Evolutionary conservation across 805 yeast genomes (phyloP), one percentile per base, ranked within the genome.

Genomic region (Candida schatavii): DNA sequence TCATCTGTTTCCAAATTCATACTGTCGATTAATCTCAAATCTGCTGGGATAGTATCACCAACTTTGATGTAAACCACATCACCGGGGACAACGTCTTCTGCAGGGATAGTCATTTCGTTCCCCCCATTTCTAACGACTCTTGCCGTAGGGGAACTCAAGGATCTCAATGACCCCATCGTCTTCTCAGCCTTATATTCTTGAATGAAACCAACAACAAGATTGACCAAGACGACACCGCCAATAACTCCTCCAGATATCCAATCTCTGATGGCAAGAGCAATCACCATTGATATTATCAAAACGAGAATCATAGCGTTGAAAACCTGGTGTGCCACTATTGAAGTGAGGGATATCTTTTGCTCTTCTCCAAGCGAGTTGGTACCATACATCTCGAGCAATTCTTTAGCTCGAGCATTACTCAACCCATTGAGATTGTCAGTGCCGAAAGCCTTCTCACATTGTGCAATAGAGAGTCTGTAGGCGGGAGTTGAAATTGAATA

Each of bases 361-460:
- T 49, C 66, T 17, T 56, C 60, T 6, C 70, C 70, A 25, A 65
- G 51, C 26, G 43, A 52, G 44, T 64, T 65, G 13, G 51, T 46
- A 4, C 64, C 64, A 38, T 42, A 47, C n/a, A 32, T 43, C 14
- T 44, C 30, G 19, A 48, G 39, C 5, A 26, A 33, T 14, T 44
- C 35, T 14, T 44, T 33, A 11, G 55, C 61, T 41, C 52, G 48
- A 10, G 20, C 34, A 3, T 40, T 26, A 18, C 50, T 45, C 18
- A 81, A 68, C 3, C 93, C 93, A 39, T 67, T 63, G 3, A 62
- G 60, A n/a, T 59, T 47, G 49, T 72, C 63, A 2, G 86, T 70
- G 6, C 59, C 55, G 47, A 66, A 74, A 18, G 54, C 43, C 9
- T 58, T 50, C 15, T 64, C 70, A 9, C 74, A 73, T 39, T 62